Evolutionary conservation across 108 stramenopile genomes (phyloP).

Genomic region (Epithemia pelagica): DNA sequence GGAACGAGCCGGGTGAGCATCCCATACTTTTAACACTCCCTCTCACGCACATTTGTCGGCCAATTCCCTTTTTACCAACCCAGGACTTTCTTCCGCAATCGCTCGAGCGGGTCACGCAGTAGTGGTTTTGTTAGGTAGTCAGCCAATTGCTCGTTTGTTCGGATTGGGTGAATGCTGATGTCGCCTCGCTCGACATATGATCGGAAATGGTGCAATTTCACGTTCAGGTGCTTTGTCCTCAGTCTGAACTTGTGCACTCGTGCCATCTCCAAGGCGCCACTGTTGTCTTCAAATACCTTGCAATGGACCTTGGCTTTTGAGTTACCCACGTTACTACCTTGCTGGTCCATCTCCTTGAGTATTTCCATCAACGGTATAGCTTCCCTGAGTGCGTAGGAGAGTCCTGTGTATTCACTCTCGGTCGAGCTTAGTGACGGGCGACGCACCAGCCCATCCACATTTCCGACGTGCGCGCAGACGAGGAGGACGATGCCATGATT

Average conservation of each 20-base stretch:
- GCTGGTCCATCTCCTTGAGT: conserved; percentile 15
- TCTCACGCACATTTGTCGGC: no score
- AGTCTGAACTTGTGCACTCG: no score
- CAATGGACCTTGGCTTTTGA: conserved; percentile 15
- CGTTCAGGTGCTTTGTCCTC: no score
- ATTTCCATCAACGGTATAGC: conserved; percentile 24
- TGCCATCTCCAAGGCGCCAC: no score
- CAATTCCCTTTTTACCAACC: no score
- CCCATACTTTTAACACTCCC: no score
- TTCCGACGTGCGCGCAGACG: no score
- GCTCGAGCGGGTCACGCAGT: no score
- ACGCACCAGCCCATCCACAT: no score
- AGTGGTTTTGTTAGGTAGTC: conserved; percentile 7
- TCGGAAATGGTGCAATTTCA: conserved; percentile 30
- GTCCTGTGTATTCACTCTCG: conserved; percentile 41
- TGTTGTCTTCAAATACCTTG: conserved; percentile 29
- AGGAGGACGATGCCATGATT: no score
- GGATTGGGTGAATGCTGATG: background rate
- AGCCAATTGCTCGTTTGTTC: conserved; percentile 1
- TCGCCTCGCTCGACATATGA: conserved; percentile 1
- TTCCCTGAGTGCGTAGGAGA: conserved; percentile 25
- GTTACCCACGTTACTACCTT: background rate
- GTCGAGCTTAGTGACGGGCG: conserved; percentile 35
- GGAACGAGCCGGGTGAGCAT: no score
- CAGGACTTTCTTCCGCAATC: no score